These are phyloP conservation scores for Neoboletus subvelutipes DNA, from an alignment of 768 basidiomycete genomes.

Conservation along the genomic window DNA sequence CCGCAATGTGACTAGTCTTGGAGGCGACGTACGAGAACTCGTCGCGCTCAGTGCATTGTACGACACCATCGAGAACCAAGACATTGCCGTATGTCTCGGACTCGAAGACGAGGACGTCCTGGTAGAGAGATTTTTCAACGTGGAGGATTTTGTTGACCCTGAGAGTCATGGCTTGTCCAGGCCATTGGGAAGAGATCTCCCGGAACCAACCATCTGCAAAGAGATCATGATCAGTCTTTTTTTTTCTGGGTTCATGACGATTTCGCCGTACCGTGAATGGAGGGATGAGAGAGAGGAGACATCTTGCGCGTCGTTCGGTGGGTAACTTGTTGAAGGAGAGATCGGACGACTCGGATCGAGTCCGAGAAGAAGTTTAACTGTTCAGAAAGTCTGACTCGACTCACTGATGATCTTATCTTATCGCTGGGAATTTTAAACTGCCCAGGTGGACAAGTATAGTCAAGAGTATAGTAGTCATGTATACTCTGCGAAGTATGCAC, in stretches of 20 bases:
- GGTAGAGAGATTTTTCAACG: conserved; percentile 88
- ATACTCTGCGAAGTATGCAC: too few species aligned
- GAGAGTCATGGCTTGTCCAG: conserved; percentile 95
- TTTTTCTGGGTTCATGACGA: conserved; percentile 4
- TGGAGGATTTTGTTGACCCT: conserved; percentile 96
- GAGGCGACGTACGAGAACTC: conserved; percentile 86
- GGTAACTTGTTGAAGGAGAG: neutral
- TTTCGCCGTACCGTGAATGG: conserved; percentile 45
- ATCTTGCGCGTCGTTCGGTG: conserved; percentile 31
- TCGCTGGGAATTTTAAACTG: too few species aligned
- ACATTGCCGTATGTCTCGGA: conserved; percentile 98
- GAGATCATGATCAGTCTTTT: neutral
- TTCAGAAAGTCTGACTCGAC: neutral
- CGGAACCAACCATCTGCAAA: conserved; percentile 91
- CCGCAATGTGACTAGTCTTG: neutral
- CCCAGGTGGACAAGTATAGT: too few species aligned
- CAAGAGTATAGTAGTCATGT: too few species aligned
- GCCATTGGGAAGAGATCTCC: conserved; percentile 95
- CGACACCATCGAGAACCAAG: conserved; percentile 89
- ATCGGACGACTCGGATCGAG: conserved; percentile 4
- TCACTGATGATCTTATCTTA: conserved; percentile 8
- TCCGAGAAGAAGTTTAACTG: neutral
- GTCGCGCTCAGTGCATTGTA: conserved; percentile 97
- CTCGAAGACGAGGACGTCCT: conserved; percentile 97
- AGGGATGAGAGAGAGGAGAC: conserved; percentile 56